Conservation (phyloP, 139 green algal species). For the Auxenochlorella pyrenoidosa region DNA sequence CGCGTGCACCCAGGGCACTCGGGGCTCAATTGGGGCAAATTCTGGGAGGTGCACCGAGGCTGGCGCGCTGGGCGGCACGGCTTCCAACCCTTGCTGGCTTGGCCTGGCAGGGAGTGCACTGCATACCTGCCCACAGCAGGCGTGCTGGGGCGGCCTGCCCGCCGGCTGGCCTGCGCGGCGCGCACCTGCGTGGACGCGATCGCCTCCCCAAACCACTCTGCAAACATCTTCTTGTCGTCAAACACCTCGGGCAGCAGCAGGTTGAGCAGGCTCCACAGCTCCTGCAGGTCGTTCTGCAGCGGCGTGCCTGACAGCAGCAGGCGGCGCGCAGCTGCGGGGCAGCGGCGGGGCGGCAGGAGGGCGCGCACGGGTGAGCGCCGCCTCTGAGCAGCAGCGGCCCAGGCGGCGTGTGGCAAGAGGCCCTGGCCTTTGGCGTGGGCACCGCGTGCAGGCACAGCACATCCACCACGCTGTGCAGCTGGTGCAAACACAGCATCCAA, state of each 20-base stretch:
- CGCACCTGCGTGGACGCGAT: constrained; percentile 30
- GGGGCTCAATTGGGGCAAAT: too few species aligned
- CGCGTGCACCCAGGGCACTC: too few species aligned
- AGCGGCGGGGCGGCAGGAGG: neutral
- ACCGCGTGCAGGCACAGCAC: neutral
- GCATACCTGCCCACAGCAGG: too few species aligned
- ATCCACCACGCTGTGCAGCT: too few species aligned
- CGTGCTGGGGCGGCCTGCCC: neutral
- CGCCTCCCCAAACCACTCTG: constrained; percentile 83
- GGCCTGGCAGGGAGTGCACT: too few species aligned
- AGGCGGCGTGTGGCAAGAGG: neutral
- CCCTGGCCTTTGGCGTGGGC: too few species aligned
- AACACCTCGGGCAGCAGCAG: constrained; percentile 95
- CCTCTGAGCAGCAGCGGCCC: neutral
- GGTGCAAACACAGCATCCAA: too few species aligned
- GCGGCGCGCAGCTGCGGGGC: constrained; percentile 48
- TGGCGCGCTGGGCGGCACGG: too few species aligned
- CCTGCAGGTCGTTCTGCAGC: constrained; percentile 88
- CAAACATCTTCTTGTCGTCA: constrained; percentile 92
- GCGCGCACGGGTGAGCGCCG: too few species aligned
- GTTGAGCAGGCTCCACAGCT: constrained; percentile 94
- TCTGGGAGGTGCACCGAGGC: too few species aligned
- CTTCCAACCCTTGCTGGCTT: too few species aligned
- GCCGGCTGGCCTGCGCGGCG: neutral
- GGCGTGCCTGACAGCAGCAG: constrained; percentile 86